These are phyloP conservation scores for Mycena galericulata DNA, from an alignment of 768 basidiomycete species.

Conservation along the genomic window DNA sequence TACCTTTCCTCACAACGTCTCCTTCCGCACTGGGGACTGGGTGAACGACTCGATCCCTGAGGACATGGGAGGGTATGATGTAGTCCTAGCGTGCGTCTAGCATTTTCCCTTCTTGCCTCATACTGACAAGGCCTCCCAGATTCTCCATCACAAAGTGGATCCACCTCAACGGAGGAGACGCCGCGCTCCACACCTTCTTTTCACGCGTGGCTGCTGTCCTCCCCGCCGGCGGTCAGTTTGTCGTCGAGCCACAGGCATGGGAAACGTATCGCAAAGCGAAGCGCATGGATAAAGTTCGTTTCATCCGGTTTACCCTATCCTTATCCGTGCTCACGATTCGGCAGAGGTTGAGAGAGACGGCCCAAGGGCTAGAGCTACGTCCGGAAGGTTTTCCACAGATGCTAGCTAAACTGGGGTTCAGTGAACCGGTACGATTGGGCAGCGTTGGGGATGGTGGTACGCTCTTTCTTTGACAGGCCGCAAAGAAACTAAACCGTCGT, in stretches of 20 bases:
- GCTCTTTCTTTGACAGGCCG: slow-evolving; percentile 37
- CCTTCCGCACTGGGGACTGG: slow-evolving; percentile 84
- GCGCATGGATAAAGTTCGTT: slow-evolving; percentile 68
- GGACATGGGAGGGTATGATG: slow-evolving; percentile 75
- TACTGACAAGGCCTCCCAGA: no score
- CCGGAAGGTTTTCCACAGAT: slow-evolving; percentile 72
- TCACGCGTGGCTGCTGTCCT: slow-evolving; percentile 67
- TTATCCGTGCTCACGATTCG: slow-evolving; percentile 1
- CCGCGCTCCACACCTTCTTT: slow-evolving; percentile 78
- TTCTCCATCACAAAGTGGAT: slow-evolving; percentile 95
- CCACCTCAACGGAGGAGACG: slow-evolving; percentile 85
- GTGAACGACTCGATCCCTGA: slow-evolving; percentile 63
- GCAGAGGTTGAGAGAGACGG: slow-evolving; percentile 71
- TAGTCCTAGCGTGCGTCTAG: slow-evolving; percentile 78
- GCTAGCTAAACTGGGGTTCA: slow-evolving; percentile 74
- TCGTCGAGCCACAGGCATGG: slow-evolving; percentile 91
- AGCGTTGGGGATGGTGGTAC: slow-evolving; percentile 74
- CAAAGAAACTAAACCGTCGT: slow-evolving; percentile 8
- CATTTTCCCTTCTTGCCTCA: background rate
- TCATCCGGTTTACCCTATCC: slow-evolving; percentile 14
- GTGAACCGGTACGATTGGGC: slow-evolving; percentile 59
- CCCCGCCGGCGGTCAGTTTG: slow-evolving; percentile 71
- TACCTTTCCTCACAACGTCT: slow-evolving; percentile 82
- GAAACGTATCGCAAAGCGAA: slow-evolving; percentile 84
- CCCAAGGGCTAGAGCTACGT: slow-evolving; percentile 64